Base-by-base conservation (phyloP, 202 grass and related monocot species). In the Miscanthus sacchariflorus region DNA sequence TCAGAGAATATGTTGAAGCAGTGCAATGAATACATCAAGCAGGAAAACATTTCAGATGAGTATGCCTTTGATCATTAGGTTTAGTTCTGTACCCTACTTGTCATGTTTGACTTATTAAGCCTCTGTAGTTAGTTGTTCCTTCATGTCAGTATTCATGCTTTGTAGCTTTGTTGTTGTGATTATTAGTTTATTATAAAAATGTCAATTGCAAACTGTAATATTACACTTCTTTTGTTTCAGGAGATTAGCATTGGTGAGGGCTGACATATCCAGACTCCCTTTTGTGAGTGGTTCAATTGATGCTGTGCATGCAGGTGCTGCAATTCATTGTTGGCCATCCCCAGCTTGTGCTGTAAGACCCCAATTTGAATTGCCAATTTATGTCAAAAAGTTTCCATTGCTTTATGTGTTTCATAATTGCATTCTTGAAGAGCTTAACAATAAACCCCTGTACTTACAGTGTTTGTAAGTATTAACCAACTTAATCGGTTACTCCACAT, bases 1-100 rank as follows among this genome's bases (percentile, higher is more conserved):
- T 98, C 96, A 70, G 94, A 98, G 86, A 96, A 96, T 86, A 98
- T 98, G 96, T 84, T 98, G 83, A 91, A 78, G 65, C 96, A 98
- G 74, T 98, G 94, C 80, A 81, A 88, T 33, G 86, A 98, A 82
- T 98, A 91, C 40, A 48, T 96, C 70, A 88, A 82, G 80, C 75
- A 87, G 40, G 90, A 98, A 86, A 94, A 83, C 74, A 89, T 98
- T 84, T 90, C 94, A 83, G 86, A 81, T 61, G 87, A 96, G 94
- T 98, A 95, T 42, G 83, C 12, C 30, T 70, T 17, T 59, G 48
- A 25, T 87, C 39, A 39, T 80, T 56, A 72, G 56, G 45, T 85
- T 72, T 78, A 24, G 76, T 84, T 75, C 13, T 59, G 17, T 28
- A 30, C 50, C 74, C 50, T 83, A 36, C 9, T 83, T 80, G 28